Evolutionary conservation across 2,329 filamentous ascomycete genomes (phyloP).

Genomic region (Phialophora expanda): DNA sequence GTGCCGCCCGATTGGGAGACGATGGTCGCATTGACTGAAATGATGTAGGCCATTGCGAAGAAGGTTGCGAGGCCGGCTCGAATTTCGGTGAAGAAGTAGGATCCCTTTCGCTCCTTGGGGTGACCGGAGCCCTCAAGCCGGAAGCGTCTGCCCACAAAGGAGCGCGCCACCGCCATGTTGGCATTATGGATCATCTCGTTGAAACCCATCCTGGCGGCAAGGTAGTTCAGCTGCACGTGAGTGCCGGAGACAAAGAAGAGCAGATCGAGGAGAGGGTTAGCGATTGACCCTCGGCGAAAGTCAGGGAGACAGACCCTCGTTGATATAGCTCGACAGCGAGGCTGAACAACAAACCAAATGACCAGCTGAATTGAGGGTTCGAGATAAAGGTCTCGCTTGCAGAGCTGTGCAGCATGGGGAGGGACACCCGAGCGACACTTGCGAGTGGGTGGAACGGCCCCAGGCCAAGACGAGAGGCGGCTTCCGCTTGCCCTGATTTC

Average conservation of each 20-base stretch:
- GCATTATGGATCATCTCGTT: constrained; percentile 50
- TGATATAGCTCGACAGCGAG: constrained; percentile 10
- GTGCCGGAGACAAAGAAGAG: neutral
- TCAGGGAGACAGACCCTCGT: neutral
- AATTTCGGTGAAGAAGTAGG: constrained; percentile 81
- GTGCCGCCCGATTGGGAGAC: constrained; percentile 75
- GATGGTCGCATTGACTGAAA: constrained; percentile 71
- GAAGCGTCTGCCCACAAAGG: constrained; percentile 74
- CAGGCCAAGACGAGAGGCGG: constrained; percentile 10
- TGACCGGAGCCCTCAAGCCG: constrained; percentile 81
- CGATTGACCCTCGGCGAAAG: neutral
- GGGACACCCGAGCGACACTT: neutral
- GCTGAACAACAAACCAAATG: constrained; percentile 5
- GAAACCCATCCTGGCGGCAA: constrained; percentile 22
- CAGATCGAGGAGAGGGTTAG: neutral
- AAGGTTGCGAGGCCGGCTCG: constrained; percentile 81
- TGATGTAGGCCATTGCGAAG: constrained; percentile 83
- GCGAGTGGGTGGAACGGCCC: constrained; percentile 4
- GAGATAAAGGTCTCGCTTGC: constrained; percentile 8
- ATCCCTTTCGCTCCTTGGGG: constrained; percentile 73
- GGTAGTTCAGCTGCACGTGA: neutral
- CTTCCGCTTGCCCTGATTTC: constrained; percentile 3
- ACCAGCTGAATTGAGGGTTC: constrained; percentile 3
- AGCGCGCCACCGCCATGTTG: constrained; percentile 66
- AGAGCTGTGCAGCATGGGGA: neutral